Conservation (phyloP, 2,329 filamentous ascomycete species). For the Shiraia sp. region DNA sequence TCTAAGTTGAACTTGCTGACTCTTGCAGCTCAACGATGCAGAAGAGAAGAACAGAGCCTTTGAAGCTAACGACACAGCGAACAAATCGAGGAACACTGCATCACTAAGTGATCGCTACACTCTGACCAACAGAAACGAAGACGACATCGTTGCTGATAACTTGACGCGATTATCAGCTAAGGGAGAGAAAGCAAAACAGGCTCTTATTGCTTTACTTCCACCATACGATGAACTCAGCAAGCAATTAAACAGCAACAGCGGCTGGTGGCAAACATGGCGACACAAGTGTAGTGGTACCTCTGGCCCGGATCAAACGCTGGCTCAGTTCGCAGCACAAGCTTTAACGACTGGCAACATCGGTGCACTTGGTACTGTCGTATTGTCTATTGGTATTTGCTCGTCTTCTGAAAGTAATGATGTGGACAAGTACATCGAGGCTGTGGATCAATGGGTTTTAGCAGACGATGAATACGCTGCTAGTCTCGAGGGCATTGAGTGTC, state of each 20-base stretch:
- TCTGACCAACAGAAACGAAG: constrained; percentile 34
- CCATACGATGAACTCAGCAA: constrained; percentile 38
- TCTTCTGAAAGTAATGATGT: constrained; percentile 51
- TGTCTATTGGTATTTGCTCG: constrained; percentile 44
- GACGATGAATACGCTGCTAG: constrained; percentile 57
- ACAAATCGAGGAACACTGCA: constrained; percentile 12
- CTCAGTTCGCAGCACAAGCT: constrained; percentile 50
- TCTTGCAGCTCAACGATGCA: constrained; percentile 38
- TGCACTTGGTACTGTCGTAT: constrained; percentile 43
- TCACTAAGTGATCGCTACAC: constrained; percentile 30
- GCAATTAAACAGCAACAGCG: constrained; percentile 40
- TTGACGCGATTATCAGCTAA: constrained; percentile 31
- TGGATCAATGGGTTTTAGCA: constrained; percentile 53
- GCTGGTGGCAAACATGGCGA: constrained; percentile 50
- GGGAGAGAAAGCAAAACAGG: constrained; percentile 41
- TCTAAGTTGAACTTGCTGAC: constrained; percentile 16
- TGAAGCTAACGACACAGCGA: constrained; percentile 21
- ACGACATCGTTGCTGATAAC: constrained; percentile 27
- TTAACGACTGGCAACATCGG: constrained; percentile 48
- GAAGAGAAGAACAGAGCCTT: constrained; percentile 36
- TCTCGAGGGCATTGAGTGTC: constrained; percentile 58
- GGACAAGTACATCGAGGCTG: constrained; percentile 51
- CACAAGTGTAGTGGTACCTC: constrained; percentile 49
- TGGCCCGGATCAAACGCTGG: constrained; percentile 40
- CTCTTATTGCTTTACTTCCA: constrained; percentile 40